A percentile compares a stretch with the other conserved stretches of the same genome.
Evolutionary conservation across 208 protist species (phyloP).

Genomic region (Balamuthia mandrillaris): DNA sequence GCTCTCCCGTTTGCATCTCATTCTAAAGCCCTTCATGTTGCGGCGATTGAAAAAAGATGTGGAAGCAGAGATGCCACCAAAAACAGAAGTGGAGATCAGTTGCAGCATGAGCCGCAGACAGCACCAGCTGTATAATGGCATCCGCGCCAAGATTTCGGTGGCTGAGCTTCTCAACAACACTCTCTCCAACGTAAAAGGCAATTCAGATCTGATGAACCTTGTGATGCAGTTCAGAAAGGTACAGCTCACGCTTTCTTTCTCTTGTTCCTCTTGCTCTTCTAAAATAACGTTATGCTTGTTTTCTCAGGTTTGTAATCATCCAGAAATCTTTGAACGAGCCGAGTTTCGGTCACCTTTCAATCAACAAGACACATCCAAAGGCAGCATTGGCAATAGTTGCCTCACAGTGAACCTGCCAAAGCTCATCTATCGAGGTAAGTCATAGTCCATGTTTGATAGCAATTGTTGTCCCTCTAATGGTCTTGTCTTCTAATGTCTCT

Average conservation of each 20-base stretch:
- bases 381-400: constrained; percentile 16
- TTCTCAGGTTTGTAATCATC: constrained; percentile 58
- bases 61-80: constrained; percentile 81
- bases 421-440: neutral
- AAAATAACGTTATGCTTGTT: neutral
- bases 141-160: constrained; percentile 37
- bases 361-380: neutral
- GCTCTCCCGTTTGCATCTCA: constrained; percentile 79
- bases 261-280: neutral
- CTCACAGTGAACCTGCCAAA: constrained; percentile 4
- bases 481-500: neutral
- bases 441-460: neutral
- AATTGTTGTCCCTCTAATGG: neutral
- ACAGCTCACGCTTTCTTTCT: neutral
- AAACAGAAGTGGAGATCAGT: constrained; percentile 63
- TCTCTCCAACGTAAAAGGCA: constrained; percentile 1
- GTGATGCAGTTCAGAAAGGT: constrained; percentile 64
- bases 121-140: constrained; percentile 40
- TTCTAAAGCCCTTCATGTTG: constrained; percentile 91
- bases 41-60: constrained; percentile 91
- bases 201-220: constrained; percentile 54
- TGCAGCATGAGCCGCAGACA: constrained; percentile 44
- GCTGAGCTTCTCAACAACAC: constrained; percentile 41
- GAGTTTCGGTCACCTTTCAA: constrained; percentile 22
- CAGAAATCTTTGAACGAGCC: constrained; percentile 51